Percentiles rank a stretch among this genome's conserved stretches.
Conservation (phyloP, 2,329 filamentous ascomycete species). For the Alternaria alternata region DNA sequence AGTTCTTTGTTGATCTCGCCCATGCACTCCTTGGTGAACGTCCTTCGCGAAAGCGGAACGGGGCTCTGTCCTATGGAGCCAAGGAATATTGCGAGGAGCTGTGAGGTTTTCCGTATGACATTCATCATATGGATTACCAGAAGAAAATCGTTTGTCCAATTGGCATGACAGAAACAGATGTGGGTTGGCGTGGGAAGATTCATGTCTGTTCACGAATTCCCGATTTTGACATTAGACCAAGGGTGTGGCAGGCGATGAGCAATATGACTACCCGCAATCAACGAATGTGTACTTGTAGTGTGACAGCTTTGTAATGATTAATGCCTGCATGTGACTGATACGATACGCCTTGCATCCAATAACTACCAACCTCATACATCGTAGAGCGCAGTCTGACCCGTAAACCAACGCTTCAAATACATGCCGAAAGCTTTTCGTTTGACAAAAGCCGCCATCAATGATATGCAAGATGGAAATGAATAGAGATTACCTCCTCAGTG, state of each 20-base stretch:
- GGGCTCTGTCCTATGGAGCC: neutral
- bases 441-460: neutral
- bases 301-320: neutral
- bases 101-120: neutral
- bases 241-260: neutral
- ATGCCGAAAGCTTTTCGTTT: neutral
- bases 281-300: neutral
- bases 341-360: neutral
- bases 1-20: neutral
- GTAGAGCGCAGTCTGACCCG: neutral
- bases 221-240: neutral
- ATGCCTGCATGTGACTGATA: neutral
- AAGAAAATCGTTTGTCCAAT: neutral
- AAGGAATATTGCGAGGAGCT: neutral
- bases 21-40: neutral
- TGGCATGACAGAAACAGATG: neutral
- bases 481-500: neutral
- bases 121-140: neutral
- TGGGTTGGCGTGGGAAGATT: neutral
- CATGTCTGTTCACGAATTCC: neutral
- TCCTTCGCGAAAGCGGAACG: too few relatives aligned
- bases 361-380: neutral
- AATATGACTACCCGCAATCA: neutral
- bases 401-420: neutral
- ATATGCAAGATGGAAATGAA: neutral